These are phyloP conservation scores for Elsinoe ampelina DNA, from an alignment of 2,329 filamentous ascomycete species.

Conservation along the genomic window DNA sequence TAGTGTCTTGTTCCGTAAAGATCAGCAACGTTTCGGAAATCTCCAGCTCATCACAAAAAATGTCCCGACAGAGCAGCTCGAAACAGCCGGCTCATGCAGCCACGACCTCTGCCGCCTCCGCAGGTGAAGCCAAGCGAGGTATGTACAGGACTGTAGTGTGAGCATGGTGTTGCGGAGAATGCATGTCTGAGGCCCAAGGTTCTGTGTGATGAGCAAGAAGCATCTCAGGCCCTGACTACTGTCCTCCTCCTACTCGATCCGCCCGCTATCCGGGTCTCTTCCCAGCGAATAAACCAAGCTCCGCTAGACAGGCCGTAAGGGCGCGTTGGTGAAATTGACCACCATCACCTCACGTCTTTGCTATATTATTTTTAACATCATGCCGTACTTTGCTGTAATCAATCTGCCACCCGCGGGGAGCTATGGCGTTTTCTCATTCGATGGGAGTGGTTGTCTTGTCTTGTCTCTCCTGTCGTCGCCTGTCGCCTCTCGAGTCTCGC, in stretches of 20 bases:
- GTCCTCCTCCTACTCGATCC: not conserved
- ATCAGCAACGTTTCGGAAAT: constrained; percentile 7
- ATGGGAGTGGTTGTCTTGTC: not conserved
- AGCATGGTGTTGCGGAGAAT: not conserved
- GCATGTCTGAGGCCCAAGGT: too few species aligned
- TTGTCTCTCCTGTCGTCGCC: not conserved
- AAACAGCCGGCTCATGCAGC: constrained; percentile 10
- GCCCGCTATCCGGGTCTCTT: not conserved
- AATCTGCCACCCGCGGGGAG: constrained; percentile 9
- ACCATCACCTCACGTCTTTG: not conserved
- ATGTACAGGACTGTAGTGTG: too few species aligned
- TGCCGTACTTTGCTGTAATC: constrained; percentile 1
- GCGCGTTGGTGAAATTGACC: constrained; percentile 1
- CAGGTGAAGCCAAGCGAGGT: not conserved
- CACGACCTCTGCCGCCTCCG: not conserved
- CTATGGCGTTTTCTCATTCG: not conserved
- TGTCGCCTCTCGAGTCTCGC: not conserved
- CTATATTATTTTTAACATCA: constrained; percentile 11
- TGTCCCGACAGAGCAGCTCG: constrained; percentile 11
- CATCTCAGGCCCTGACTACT: not conserved
- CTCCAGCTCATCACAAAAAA: not conserved
- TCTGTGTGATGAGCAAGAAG: too few species aligned
- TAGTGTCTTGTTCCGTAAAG: not conserved
- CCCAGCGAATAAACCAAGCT: not conserved
- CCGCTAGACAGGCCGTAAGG: not conserved